phyloP scores from a whole-genome alignment of 2,329 filamentous ascomycete genomes.

The Fusarium pilosicola region DNA sequence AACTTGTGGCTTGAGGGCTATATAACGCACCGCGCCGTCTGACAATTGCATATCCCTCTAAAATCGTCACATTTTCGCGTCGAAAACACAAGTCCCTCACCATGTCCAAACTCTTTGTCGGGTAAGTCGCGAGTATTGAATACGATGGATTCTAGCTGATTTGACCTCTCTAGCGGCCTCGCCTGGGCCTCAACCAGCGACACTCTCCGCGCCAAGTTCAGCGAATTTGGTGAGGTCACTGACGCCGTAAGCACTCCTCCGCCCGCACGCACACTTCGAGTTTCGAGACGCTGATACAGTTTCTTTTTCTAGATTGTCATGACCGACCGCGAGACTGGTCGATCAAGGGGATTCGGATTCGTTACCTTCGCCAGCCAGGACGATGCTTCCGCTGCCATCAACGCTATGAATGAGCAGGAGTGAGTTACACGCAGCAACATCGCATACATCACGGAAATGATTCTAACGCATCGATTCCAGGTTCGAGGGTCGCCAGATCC shows the following conservation, averaged over 20 bases:
- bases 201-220: background rate
- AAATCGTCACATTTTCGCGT: background rate
- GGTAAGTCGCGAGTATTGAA: background rate
- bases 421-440: background rate
- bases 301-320: background rate
- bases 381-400: background rate
- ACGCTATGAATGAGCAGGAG: background rate
- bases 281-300: background rate
- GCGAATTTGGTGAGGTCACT: background rate
- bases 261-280: background rate
- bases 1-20: conserved; percentile 6
- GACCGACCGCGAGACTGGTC: background rate
- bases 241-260: background rate
- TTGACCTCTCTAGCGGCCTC: background rate
- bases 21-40: background rate
- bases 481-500: background rate
- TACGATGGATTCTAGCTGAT: background rate
- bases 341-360: conserved; percentile 7
- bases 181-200: background rate
- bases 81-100: background rate
- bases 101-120: conserved; percentile 9
- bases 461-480: background rate
- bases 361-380: background rate
- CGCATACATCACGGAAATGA: too few relatives aligned
- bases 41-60: background rate